Percentiles rank a stretch among this genome's conserved stretches.
phyloP scores from a whole-genome alignment of 352 stramenopile species.

The Pythium dissotocum region DNA sequence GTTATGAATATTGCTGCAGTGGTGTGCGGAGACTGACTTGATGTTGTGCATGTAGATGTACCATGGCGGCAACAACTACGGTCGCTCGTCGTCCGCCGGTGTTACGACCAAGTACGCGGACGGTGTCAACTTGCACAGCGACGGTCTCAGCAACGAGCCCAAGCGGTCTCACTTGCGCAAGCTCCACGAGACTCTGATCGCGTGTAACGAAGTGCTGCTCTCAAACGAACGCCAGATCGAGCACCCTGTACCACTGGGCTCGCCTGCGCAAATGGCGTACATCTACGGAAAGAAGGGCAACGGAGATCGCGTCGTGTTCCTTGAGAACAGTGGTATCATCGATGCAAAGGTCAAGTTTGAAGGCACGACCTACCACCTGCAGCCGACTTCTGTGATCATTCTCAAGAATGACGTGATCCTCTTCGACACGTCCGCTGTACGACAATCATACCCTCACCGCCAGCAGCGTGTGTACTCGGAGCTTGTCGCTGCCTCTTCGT shows the following conservation, averaged over 20 bases:
- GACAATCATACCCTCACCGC: constrained; percentile 42
- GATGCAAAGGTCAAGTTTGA: constrained; percentile 38
- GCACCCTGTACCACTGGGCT: constrained; percentile 31
- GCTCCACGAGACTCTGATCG: constrained; percentile 54
- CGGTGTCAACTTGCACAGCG: constrained; percentile 62
- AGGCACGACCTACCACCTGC: constrained; percentile 37
- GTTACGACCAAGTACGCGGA: constrained; percentile 76
- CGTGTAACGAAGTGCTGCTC: constrained; percentile 58
- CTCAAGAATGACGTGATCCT: constrained; percentile 39
- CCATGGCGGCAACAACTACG: constrained; percentile 77
- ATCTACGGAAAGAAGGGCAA: constrained; percentile 35
- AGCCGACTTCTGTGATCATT: constrained; percentile 49
- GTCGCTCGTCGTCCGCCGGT: constrained; percentile 52
- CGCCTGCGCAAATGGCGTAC: constrained; percentile 42
- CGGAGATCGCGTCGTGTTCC: constrained; percentile 41
- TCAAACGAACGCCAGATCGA: constrained; percentile 49
- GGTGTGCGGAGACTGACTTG: not conserved
- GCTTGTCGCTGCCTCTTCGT: constrained; percentile 30
- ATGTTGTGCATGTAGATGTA: constrained; percentile 53
- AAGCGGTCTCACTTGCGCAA: constrained; percentile 68
- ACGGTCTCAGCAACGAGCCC: constrained; percentile 70
- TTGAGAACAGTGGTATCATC: constrained; percentile 50
- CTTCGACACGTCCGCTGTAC: constrained; percentile 60
- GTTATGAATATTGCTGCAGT: not conserved
- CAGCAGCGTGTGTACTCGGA: constrained; percentile 45